These are phyloP conservation scores for Suhomyces ambrosiae DNA, from an alignment of 1,139 yeast species.

Conservation along the genomic window DNA sequence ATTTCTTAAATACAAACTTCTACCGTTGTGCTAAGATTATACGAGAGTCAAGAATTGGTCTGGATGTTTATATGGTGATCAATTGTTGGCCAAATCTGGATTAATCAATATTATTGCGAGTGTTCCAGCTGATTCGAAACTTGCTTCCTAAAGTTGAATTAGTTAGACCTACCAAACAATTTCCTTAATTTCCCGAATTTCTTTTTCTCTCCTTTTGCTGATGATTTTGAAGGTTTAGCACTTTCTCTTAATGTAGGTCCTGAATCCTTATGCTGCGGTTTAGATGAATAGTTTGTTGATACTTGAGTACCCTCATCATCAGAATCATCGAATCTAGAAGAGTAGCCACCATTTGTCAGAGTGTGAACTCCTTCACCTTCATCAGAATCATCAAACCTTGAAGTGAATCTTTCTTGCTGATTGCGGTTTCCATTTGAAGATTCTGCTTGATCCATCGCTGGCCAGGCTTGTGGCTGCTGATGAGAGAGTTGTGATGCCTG, in stretches of 20 bases:
- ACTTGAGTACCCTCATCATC: constrained; percentile 21
- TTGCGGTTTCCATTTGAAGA: neutral
- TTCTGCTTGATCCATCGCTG: neutral
- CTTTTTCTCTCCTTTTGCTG: constrained; percentile 41
- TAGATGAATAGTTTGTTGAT: neutral
- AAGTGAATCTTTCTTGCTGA: constrained; percentile 24
- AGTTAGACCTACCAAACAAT: constrained; percentile 50
- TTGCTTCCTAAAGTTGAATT: constrained; percentile 6
- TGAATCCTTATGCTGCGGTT: constrained; percentile 10
- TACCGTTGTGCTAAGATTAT: neutral
- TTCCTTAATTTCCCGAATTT: constrained; percentile 58
- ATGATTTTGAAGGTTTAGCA: constrained; percentile 15
- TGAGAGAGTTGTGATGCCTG: constrained; percentile 11
- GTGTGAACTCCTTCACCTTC: constrained; percentile 17
- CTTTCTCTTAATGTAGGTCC: constrained; percentile 16
- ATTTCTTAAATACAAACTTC: constrained; percentile 4
- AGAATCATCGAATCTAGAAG: constrained; percentile 26
- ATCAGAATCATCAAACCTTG: constrained; percentile 62
- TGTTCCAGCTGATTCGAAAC: neutral
- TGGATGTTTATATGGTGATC: no score
- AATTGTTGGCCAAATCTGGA: no score
- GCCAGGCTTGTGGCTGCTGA: constrained; percentile 5
- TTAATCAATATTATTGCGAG: no score
- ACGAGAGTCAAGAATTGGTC: no score
- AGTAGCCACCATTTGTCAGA: constrained; percentile 17